Base-by-base conservation (phyloP, 495 filamentous ascomycete species). In the Penicillium lividum region DNA sequence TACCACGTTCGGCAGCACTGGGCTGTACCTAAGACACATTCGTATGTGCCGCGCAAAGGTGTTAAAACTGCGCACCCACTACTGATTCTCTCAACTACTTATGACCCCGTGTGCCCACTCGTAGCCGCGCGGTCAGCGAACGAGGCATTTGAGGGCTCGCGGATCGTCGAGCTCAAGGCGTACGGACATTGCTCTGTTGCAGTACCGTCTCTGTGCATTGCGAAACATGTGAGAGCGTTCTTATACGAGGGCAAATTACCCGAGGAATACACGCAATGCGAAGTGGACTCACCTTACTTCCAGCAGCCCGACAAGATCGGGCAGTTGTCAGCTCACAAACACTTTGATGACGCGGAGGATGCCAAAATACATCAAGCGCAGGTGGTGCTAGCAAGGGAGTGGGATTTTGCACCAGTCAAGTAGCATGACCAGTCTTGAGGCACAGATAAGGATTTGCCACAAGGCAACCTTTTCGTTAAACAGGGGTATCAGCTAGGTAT, bases 151-250 rank as follows among this genome's bases (percentile, higher is more conserved):
- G 64, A 65, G 16, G 76, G 61, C 1, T 74, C 75, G 11, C 59
- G 61, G 34, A 54, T 81, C 15, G 67, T 81, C 22, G 75, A 79
- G 57, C 62, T 79, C 13, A 58, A 71, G 11, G 77, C 69, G 0
- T 81, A 79, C 46, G 78, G 77, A 0, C 77, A 80, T 51, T 79
- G 73, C 55, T 73, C 73, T 11, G 36, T 74, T n/a, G 68, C 74
- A 5, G 61, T 77, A 11, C 61, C 72, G 3, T 81, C 78, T 0
- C 25, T 69, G 8, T 81, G 77, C 29, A 28, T 70, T 5, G 69
- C 69, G 0, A 64, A 58, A 16, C 67, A 73, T 52, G 60, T 81
- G 6, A 64, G 73, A 5, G 64, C 53, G 4, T 79, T 70, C 49
- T 63, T 80, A 31, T 58, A 68, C 11, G 65, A 78, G 28, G 76